phyloP scores from a whole-genome alignment of 768 basidiomycete genomes.

The Baorangia bicolor region DNA sequence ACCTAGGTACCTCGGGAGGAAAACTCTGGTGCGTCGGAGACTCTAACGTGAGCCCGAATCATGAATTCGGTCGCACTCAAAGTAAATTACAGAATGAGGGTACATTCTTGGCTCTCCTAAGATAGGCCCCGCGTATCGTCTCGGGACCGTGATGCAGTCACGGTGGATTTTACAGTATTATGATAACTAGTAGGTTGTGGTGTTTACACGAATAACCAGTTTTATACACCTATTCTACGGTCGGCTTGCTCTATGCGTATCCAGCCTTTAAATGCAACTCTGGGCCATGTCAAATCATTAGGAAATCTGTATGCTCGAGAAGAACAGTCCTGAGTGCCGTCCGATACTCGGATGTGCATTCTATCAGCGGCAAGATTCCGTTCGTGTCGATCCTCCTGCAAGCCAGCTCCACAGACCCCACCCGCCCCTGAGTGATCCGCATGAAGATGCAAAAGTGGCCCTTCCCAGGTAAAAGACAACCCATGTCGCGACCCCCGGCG shows the following conservation, averaged over 20 bases:
- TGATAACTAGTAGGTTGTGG: too few species aligned
- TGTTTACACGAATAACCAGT: too few species aligned
- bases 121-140: too few species aligned
- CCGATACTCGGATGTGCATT: not conserved
- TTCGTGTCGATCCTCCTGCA: slow-evolving; percentile 10
- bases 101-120: too few species aligned
- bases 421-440: not conserved
- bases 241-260: not conserved
- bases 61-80: too few species aligned
- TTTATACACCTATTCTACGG: too few species aligned
- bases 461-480: not conserved
- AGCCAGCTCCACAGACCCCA: not conserved
- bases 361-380: not conserved
- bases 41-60: too few species aligned
- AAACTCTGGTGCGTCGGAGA: too few species aligned
- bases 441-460: slow-evolving; percentile 6
- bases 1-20: too few species aligned
- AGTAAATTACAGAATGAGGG: too few species aligned
- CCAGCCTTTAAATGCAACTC: not conserved
- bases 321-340: not conserved
- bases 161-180: too few species aligned
- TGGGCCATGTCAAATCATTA: not conserved
- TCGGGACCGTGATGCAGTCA: too few species aligned
- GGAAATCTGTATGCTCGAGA: slow-evolving; percentile 1
- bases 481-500: not conserved